phyloP scores from a whole-genome alignment of 2,329 filamentous ascomycete genomes.

The Monilinia aucupariae region DNA sequence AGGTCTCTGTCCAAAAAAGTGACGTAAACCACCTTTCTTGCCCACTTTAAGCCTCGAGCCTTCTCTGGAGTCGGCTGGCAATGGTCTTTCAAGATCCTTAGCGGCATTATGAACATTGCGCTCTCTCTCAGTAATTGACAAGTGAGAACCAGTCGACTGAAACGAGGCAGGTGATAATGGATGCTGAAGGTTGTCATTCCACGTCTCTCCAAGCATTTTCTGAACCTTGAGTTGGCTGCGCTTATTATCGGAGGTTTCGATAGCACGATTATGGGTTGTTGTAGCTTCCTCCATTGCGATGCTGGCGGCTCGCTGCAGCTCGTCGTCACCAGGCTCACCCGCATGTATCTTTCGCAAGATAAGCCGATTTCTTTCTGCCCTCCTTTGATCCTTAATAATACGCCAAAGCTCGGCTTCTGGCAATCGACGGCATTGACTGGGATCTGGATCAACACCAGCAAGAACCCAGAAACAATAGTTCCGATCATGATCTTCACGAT shows the following conservation, averaged over 20 bases:
- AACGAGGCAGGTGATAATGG: slow-evolving; percentile 78
- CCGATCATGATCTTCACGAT: slow-evolving; percentile 84
- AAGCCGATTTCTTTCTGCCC: slow-evolving; percentile 81
- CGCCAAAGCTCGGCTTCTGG: slow-evolving; percentile 84
- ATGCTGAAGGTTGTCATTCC: slow-evolving; percentile 73
- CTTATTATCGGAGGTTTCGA: slow-evolving; percentile 60
- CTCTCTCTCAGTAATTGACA: slow-evolving; percentile 54
- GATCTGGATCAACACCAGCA: slow-evolving; percentile 76
- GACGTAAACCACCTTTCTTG: slow-evolving; percentile 59
- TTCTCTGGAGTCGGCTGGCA: slow-evolving; percentile 38
- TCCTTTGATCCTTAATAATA: slow-evolving; percentile 79
- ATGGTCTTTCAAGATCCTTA: slow-evolving; percentile 53
- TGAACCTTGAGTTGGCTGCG: slow-evolving; percentile 83
- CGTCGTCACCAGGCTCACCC: slow-evolving; percentile 80
- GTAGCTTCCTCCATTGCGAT: slow-evolving; percentile 86
- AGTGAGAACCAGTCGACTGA: slow-evolving; percentile 37
- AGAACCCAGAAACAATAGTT: slow-evolving; percentile 98
- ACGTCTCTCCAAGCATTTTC: slow-evolving; percentile 81
- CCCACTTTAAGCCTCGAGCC: slow-evolving; percentile 32
- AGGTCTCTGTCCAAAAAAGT: slow-evolving; percentile 86
- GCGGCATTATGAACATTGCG: slow-evolving; percentile 58
- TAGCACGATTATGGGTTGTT: slow-evolving; percentile 59
- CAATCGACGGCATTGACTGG: slow-evolving; percentile 72
- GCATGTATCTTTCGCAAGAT: slow-evolving; percentile 91
- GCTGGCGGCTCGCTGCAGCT: slow-evolving; percentile 79